Evolutionary conservation across 768 basidiomycete species (phyloP), one percentile per base, ranked within the genome.

Genomic region (Tremella mesenterica): DNA sequence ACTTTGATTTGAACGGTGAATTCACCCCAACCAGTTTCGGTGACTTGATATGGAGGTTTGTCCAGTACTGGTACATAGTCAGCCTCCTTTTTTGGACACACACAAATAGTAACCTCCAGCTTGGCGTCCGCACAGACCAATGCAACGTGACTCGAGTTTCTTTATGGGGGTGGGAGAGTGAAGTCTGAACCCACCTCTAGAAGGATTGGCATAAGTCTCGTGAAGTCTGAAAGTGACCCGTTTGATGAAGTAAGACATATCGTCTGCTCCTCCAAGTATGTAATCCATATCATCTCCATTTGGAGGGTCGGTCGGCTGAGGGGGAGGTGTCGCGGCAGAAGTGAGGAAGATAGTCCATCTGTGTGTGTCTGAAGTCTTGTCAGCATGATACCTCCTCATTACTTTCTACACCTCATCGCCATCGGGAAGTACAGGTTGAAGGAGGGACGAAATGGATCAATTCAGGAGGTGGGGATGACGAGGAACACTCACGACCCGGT

Each of bases 11-110:
- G 82, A 58, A 97, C 85, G 67, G 95, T 90, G 75, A 99, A 99
- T 76, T 99, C 95, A 61, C 95, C 95, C 95, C 95, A 99, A 44
- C 95, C 95, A 14, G 95, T 97, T 74, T 97, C 95, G 9, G 91
- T 84, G 14, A 97, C 84, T 62, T 90, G 88, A 66, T 91, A 99
- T 0, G 95, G 95, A 3, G 89, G 81, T 69, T 86, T 89, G 67
- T 99, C 95, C 26, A 95, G 71, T 62, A 85, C 93, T 96, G n/a
- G n/a, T n/a, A 33, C 14, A 20, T 26, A 13, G 50, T 47, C 28
- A 52, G 44, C 29, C n/a, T n/a, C n/a, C n/a, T n/a, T n/a, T n/a
- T n/a, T n/a, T n/a, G n/a, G n/a, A n/a, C n/a, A n/a, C n/a, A n/a
- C n/a, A n/a, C n/a, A n/a, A n/a, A n/a, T n/a, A n/a, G n/a, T n/a